Conservation (phyloP, 2,329 filamentous ascomycete species). For the Apiospora arundinis region DNA sequence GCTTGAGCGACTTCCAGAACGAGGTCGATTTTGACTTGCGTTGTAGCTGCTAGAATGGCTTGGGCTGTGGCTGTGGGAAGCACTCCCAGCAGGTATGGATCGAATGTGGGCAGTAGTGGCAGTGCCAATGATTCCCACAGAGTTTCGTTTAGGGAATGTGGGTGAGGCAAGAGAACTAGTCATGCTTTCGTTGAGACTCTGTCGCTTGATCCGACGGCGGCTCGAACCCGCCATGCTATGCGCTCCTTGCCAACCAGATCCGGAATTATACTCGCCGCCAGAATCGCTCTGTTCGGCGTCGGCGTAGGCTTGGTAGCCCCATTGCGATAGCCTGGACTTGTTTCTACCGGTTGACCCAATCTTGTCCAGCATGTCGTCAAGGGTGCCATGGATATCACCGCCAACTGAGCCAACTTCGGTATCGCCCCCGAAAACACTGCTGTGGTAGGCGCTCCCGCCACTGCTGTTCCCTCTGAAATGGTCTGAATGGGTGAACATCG, state of each 20-base stretch:
- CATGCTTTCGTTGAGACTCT: neutral
- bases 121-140: neutral
- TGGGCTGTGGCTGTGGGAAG: neutral
- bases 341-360: slow-evolving; percentile 22
- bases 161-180: neutral
- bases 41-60: slow-evolving; percentile 1
- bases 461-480: neutral
- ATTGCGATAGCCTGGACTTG: neutral
- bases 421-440: slow-evolving; percentile 21
- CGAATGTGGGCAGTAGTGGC: slow-evolving; percentile 2
- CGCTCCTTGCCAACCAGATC: neutral
- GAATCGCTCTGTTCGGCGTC: slow-evolving; percentile 1
- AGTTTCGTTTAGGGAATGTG: neutral
- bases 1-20: neutral
- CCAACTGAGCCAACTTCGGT: slow-evolving; percentile 22
- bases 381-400: slow-evolving; percentile 15
- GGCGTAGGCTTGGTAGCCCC: slow-evolving; percentile 8
- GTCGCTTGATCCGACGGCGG: neutral
- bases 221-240: neutral
- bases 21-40: neutral
- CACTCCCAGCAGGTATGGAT: slow-evolving; percentile 4
- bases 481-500: neutral
- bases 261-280: neutral
- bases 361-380: slow-evolving; percentile 26
- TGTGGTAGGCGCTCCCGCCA: slow-evolving; percentile 15